These are phyloP conservation scores for Salix exigua DNA, from an alignment of 345 rosid genomes.

Conservation along the genomic window DNA sequence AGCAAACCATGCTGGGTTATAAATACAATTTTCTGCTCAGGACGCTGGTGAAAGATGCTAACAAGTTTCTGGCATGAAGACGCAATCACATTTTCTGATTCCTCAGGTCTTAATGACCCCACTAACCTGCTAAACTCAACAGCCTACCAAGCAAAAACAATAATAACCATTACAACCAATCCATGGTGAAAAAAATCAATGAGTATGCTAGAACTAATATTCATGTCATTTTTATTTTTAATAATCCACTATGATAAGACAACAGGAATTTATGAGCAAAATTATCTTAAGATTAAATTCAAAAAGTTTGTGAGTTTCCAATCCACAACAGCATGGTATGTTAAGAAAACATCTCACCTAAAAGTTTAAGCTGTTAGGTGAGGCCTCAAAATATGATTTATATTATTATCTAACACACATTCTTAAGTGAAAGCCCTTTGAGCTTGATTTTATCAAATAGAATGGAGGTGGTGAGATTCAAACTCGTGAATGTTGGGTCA, in stretches of 20 bases:
- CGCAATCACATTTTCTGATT: conserved; percentile 85
- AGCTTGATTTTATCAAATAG: too few species aligned
- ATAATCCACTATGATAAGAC: not conserved
- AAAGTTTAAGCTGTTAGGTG: too few species aligned
- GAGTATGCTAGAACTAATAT: not conserved
- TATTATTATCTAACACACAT: too few species aligned
- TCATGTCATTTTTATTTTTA: not conserved
- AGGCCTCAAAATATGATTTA: too few species aligned
- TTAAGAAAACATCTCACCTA: too few species aligned
- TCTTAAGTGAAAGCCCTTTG: too few species aligned
- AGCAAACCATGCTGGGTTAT: conserved; percentile 92
- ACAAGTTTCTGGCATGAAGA: conserved; percentile 81
- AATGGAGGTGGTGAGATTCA: too few species aligned
- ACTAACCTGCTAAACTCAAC: conserved; percentile 88
- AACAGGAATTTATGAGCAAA: not conserved
- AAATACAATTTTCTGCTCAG: conserved; percentile 81
- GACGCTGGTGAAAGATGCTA: conserved; percentile 75
- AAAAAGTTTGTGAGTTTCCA: not conserved
- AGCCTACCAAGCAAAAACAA: conserved; percentile 50
- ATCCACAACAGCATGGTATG: not conserved
- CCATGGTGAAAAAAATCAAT: not conserved
- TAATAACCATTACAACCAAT: conserved; percentile 11
- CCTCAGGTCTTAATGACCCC: conserved; percentile 72
- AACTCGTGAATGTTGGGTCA: too few species aligned
- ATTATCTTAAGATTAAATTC: not conserved